These are phyloP conservation scores for Cryptosporidium felis DNA, from an alignment of 169 alveolate species.

Conservation along the genomic window DNA sequence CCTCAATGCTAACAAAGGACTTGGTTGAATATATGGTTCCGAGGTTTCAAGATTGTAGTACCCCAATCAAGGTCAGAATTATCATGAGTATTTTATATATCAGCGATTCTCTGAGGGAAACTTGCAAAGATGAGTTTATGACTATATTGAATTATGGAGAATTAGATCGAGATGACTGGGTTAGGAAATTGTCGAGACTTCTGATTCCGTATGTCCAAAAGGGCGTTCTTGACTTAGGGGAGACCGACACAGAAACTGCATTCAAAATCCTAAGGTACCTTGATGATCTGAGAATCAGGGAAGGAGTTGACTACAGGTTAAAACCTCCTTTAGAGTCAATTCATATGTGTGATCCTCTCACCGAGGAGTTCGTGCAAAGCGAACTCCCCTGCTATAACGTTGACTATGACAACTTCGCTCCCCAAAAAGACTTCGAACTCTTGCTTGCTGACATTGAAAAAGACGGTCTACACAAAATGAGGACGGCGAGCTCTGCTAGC, in stretches of 20 bases:
- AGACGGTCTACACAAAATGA: slow-evolving; percentile 41
- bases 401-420: slow-evolving; percentile 66
- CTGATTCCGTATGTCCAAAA: slow-evolving; percentile 84
- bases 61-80: slow-evolving; percentile 84
- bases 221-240: slow-evolving; percentile 86
- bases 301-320: slow-evolving; percentile 72
- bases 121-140: slow-evolving; percentile 26
- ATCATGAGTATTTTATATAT: slow-evolving; percentile 81
- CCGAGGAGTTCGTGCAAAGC: slow-evolving; percentile 34
- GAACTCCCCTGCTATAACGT: slow-evolving; percentile 59
- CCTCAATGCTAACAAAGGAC: slow-evolving; percentile 79
- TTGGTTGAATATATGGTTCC: slow-evolving; percentile 80
- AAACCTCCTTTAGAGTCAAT: slow-evolving; percentile 76
- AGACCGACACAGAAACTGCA: slow-evolving; percentile 89
- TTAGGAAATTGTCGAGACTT: slow-evolving; percentile 85
- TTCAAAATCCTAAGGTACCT: slow-evolving; percentile 85
- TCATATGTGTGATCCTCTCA: slow-evolving; percentile 78
- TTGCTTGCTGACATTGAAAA: slow-evolving; percentile 54
- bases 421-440: slow-evolving; percentile 63
- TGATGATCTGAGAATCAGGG: slow-evolving; percentile 82
- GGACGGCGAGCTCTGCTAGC: slow-evolving; percentile 7
- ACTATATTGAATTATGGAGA: slow-evolving; percentile 81
- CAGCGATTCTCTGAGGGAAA: slow-evolving; percentile 78
- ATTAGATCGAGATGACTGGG: slow-evolving; percentile 91
- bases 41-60: slow-evolving; percentile 81